Base-by-base conservation (phyloP, 345 rosid genomes). In the Sisymbrium irio region DNA sequence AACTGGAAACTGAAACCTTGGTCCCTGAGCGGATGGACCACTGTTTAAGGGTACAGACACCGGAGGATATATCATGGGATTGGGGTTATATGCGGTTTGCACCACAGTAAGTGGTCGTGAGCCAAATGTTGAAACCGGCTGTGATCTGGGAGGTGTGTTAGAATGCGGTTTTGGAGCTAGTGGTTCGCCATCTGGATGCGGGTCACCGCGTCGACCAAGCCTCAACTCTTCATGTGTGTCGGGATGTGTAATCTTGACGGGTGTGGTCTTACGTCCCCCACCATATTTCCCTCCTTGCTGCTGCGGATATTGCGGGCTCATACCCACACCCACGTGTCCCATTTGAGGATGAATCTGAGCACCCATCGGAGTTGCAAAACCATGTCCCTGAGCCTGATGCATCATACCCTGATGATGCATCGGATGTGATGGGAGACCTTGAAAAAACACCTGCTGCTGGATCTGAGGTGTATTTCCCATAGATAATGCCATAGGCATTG, bases 161-260 rank as follows among this genome's bases (percentile, higher is more conserved):
- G 86, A 74, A 79, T 86, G 93, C 25, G 86, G 75, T 76, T 94
- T 89, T 30, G 85, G 65, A 60, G 81, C 84, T 7, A 86, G 76
- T 61, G 85, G 65, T 33, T 85, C 86, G 61, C 82, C 83, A 75
- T 87, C 98, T 20, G 83, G 67, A 85, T 71, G 77, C 4, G 78
- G 32, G 75, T 90, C 96, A 35, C 88, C 75, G 30, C 88, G 85
- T 67, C 87, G 84, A 77, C 85, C 92, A 68, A 92, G 96, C 84
- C 91, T 87, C 79, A 90, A 84, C 87, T 95, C 98, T 78, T 89
- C 97, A 76, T 85, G 97, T 9, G 99, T 95, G 33, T 85, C 92
- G 3, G 99, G 98, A 81, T 95, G 92, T 73, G 97, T 92, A 55
- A 95, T 92, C 78, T 90, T 95, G 33, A 95, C 92, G 71, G 82